Conservation (phyloP, 2,329 filamentous ascomycete genomes). For the Ophiostoma australiae region DNA sequence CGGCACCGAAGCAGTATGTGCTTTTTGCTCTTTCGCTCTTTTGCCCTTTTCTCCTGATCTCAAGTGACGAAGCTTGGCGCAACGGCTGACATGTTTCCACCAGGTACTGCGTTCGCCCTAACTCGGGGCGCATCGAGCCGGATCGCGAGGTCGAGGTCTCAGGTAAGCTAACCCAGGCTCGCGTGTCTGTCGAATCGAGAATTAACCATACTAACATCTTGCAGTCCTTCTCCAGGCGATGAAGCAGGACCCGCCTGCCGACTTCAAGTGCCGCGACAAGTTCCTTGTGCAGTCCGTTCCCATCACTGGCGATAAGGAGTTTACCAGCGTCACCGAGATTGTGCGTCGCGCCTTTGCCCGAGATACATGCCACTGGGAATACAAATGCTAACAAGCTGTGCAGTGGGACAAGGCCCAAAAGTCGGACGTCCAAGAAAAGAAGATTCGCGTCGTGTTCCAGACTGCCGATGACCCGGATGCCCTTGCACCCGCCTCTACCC, state of each 20-base stretch:
- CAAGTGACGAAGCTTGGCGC: background rate
- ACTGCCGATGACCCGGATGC: constrained; percentile 47
- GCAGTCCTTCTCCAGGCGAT: constrained; percentile 92
- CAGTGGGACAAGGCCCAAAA: constrained; percentile 80
- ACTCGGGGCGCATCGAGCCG: constrained; percentile 91
- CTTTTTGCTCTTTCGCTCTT: background rate
- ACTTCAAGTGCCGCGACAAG: constrained; percentile 65
- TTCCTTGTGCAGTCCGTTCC: constrained; percentile 37
- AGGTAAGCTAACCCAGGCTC: constrained; percentile 48
- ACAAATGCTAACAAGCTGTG: background rate
- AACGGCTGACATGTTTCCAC: background rate
- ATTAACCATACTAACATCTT: background rate
- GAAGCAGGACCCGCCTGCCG: constrained; percentile 84
- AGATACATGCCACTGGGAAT: too few relatives aligned
- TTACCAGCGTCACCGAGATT: constrained; percentile 71
- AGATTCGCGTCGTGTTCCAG: constrained; percentile 89
- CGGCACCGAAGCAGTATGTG: constrained; percentile 90
- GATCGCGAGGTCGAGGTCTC: constrained; percentile 87
- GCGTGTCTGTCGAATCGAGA: too few relatives aligned
- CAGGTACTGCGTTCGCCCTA: constrained; percentile 96
- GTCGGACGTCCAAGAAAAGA: constrained; percentile 78
- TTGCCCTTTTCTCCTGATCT: too few relatives aligned
- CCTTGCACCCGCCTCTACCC: constrained; percentile 33
- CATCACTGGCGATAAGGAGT: constrained; percentile 78
- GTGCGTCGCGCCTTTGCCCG: constrained; percentile 47